A percentile compares a stretch with the other conserved stretches of the same genome.
Conservation (phyloP, 805 yeast genomes). For the Cyberlindnera maritima region DNA sequence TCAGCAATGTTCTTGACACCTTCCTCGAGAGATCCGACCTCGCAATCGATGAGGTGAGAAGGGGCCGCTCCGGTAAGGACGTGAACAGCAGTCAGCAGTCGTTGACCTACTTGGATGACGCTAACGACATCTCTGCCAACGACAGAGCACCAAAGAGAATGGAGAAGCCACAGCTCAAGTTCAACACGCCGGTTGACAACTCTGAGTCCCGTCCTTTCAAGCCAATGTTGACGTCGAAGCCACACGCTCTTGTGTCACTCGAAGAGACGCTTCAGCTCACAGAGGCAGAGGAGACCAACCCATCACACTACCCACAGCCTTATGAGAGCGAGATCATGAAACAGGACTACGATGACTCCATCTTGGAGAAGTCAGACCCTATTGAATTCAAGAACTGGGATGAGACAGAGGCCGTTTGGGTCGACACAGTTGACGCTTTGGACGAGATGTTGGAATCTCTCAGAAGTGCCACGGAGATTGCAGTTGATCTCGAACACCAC, state of each 20-base stretch:
- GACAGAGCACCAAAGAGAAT: constrained; percentile 31
- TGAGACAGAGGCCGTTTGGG: constrained; percentile 63
- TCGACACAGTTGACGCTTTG: constrained; percentile 56
- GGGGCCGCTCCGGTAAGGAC: constrained; percentile 16
- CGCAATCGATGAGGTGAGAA: constrained; percentile 47
- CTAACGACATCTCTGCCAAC: constrained; percentile 18
- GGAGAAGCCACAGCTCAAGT: constrained; percentile 68
- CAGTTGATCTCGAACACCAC: constrained; percentile 95
- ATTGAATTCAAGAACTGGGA: constrained; percentile 62
- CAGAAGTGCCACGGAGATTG: constrained; percentile 56
- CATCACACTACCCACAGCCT: constrained; percentile 74
- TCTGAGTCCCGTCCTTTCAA: constrained; percentile 68
- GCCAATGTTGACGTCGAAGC: constrained; percentile 72
- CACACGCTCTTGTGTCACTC: constrained; percentile 58
- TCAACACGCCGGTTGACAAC: constrained; percentile 62
- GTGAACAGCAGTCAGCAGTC: constrained; percentile 10
- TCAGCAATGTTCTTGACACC: constrained; percentile 63
- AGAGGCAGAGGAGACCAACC: constrained; percentile 38
- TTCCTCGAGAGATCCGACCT: constrained; percentile 77
- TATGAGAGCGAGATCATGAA: constrained; percentile 70
- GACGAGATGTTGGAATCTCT: constrained; percentile 54
- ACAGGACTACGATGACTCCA: constrained; percentile 63
- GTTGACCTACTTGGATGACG: constrained; percentile 52
- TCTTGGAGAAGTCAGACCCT: constrained; percentile 46
- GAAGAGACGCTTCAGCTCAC: constrained; percentile 47